Percentiles rank a stretch among this genome's conserved stretches.
phyloP scores from a whole-genome alignment of 257 asterid species.

The Plantago ovata region DNA sequence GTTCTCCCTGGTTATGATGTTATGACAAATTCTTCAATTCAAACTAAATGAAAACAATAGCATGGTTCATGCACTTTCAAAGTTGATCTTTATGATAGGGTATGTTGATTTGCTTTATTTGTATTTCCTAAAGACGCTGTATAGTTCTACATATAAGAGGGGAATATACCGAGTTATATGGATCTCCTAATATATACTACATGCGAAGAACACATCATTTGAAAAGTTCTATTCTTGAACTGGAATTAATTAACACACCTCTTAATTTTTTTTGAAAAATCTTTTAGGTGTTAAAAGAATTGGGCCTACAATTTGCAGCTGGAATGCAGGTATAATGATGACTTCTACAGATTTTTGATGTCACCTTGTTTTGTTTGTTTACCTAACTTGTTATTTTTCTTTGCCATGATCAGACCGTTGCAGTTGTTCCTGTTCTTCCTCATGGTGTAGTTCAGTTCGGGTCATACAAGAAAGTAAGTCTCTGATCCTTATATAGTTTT shows the following conservation, averaged over 20 bases:
- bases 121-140: background rate
- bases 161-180: background rate
- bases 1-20: background rate
- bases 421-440: conserved; percentile 83
- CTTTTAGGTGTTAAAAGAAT: conserved; percentile 66
- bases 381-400: conserved; percentile 1
- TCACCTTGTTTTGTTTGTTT: conserved; percentile 2
- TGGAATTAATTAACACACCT: conserved; percentile 2
- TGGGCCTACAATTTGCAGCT: conserved; percentile 64
- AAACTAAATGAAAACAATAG: no score
- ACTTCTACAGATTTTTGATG: background rate
- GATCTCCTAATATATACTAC: background rate
- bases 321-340: conserved; percentile 72
- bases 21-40: background rate
- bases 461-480: conserved; percentile 50
- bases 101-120: background rate
- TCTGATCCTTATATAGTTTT: background rate
- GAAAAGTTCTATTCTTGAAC: background rate
- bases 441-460: conserved; percentile 95
- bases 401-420: conserved; percentile 57
- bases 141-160: background rate
- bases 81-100: no score
- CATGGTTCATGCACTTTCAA: no score
- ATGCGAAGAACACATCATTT: background rate
- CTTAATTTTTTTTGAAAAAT: background rate